Evolutionary conservation across 345 rosid genomes (phyloP).

Genomic region (Populus alba): DNA sequence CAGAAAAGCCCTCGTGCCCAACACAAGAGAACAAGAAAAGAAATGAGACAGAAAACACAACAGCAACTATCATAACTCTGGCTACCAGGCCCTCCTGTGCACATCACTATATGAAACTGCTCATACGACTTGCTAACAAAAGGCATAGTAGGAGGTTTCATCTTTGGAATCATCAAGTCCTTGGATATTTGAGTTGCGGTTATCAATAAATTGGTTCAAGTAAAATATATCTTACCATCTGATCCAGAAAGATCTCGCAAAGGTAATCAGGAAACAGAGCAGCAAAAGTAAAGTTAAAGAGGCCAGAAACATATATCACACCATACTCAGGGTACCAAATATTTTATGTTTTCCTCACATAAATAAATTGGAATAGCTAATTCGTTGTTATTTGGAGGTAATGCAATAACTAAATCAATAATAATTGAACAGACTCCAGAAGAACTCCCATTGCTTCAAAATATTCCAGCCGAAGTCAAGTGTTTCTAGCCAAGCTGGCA

Average conservation of each 20-base stretch:
- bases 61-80: no score
- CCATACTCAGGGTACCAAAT: no score
- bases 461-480: neutral
- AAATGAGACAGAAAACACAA: no score
- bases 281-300: neutral
- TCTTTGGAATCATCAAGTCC: neutral
- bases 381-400: no score
- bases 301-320: neutral
- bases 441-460: neutral
- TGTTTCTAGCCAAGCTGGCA: neutral
- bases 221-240: neutral
- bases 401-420: no score
- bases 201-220: neutral
- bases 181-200: neutral
- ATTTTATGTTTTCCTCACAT: no score
- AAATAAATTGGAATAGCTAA: no score
- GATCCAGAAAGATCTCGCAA: neutral
- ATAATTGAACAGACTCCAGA: neutral
- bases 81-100: no score
- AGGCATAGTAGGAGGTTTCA: neutral
- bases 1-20: no score
- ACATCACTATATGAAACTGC: neutral
- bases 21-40: no score
- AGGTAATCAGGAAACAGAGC: neutral
- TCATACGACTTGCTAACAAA: neutral